Conservation (phyloP, 2,329 filamentous ascomycete genomes). For the Fusarium subglutinans region DNA sequence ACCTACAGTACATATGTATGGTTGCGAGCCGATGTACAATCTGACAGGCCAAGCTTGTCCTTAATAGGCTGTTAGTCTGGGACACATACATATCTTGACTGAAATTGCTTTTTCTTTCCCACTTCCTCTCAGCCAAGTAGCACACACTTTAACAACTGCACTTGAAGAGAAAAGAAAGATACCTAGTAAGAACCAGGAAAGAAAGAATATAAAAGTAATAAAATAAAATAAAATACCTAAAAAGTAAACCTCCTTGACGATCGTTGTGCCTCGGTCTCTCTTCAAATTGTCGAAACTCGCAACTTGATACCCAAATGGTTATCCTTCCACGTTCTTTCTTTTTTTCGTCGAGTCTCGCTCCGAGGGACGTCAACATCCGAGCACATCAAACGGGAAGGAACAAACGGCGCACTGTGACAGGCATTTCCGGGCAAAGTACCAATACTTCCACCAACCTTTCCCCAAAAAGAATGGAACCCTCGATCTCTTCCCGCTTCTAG, state of each 20-base stretch:
- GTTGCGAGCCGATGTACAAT: not conserved
- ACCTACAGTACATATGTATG: not conserved
- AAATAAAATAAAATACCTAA: not conserved
- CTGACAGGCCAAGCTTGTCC: not conserved
- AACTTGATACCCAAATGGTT: slow-evolving; percentile 33
- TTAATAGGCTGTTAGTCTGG: slow-evolving; percentile 10
- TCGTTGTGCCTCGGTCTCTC: not conserved
- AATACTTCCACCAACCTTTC: slow-evolving; percentile 31
- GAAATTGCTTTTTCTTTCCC: slow-evolving; percentile 4
- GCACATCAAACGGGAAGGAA: slow-evolving; percentile 19
- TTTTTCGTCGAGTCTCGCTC: slow-evolving; percentile 18
- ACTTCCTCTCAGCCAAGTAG: not conserved
- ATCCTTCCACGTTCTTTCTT: slow-evolving; percentile 4
- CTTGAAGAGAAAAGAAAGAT: not conserved
- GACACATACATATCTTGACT: slow-evolving; percentile 4
- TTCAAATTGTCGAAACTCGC: slow-evolving; percentile 26
- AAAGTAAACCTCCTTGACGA: not conserved
- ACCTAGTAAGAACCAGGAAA: not conserved
- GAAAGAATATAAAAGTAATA: not conserved
- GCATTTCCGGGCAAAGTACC: slow-evolving; percentile 29
- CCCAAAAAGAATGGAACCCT: slow-evolving; percentile 30
- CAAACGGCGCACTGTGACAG: slow-evolving; percentile 36
- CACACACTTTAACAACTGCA: not conserved
- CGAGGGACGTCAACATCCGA: slow-evolving; percentile 19
- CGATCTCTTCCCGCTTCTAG: slow-evolving; percentile 36